Evolutionary conservation across 495 filamentous ascomycete genomes (phyloP), one percentile per base, ranked within the genome.

Genomic region (Cercophora samala): DNA sequence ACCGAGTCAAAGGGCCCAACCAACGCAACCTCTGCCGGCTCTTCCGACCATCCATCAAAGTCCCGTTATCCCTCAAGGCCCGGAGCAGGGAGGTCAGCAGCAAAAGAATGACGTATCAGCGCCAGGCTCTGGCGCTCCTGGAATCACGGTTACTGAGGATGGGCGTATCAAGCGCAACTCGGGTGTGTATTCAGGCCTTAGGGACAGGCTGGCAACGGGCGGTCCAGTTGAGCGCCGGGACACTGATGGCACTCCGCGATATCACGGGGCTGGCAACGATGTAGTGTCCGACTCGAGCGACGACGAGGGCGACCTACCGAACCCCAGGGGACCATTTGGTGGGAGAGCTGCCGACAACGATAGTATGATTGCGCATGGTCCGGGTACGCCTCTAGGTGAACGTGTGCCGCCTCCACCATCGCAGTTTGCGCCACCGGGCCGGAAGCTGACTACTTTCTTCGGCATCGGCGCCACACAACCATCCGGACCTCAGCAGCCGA

Each of bases 151-250:
- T 72, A 61, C 75, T 69, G 73, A 73, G 9, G 70, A 65, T 21
- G 65, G 68, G 23, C 70, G 72, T 8, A 70, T 58, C 62, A 73
- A 77, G 13, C 74, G 74, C 0, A 76, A 77, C 64, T 82, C 80
- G 26, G 75, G 74, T 37, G 63, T 79, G 58, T 79, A 80, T 59
- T 73, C 72, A 13, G 75, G 77, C 17, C 65, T 81, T 54, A 70
- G 75, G 9, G 75, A 73, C 15, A 68, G 70, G 9, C 60, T 78
- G 5, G 74, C 71, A 6, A 74, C 78, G 5, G 69, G 65, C 21
- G 70, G 71, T 11, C n/a, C 67, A 8, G 76, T 75, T 24, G 72
- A 76, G 32, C 76, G 76, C 24, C 72, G 74, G 24, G 46, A 68
- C 29, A 61, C 73, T 37, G 24, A 70, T 15, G 60, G 63, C 13